Percentiles rank a stretch among this genome's conserved stretches.
Evolutionary conservation across 371 early-diverging fungal genomes (phyloP).

Genomic region (Lichtheimia ramosa): DNA sequence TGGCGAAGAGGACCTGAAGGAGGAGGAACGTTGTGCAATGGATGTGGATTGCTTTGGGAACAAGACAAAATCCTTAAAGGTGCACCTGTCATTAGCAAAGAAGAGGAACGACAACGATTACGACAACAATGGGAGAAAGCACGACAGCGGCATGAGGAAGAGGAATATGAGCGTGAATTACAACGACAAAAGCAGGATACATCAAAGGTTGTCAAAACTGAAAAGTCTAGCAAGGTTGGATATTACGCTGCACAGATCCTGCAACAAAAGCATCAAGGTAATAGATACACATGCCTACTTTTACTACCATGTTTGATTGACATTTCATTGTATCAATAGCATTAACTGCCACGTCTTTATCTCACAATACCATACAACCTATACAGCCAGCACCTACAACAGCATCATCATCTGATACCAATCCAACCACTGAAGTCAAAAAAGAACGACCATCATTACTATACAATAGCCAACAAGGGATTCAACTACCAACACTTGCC

Average conservation of each 20-base stretch:
- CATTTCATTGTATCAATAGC: too few relatives aligned
- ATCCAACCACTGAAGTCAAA: constrained; percentile 1
- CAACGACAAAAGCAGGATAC: constrained; percentile 11
- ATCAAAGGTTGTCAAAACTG: not conserved
- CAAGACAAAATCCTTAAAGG: constrained; percentile 52
- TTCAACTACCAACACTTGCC: constrained; percentile 60
- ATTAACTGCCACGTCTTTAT: constrained; percentile 5
- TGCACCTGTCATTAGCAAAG: constrained; percentile 30
- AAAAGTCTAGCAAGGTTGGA: not conserved
- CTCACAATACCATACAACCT: constrained; percentile 15
- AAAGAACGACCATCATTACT: constrained; percentile 14
- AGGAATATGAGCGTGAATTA: constrained; percentile 9
- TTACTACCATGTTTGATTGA: not conserved
- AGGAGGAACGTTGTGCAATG: constrained; percentile 46
- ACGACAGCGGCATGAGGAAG: constrained; percentile 10
- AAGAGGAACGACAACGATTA: constrained; percentile 24
- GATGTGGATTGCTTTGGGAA: constrained; percentile 56
- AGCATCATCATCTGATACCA: not conserved
- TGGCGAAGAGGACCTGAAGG: constrained; percentile 48
- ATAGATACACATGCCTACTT: not conserved
- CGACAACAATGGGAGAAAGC: constrained; percentile 28
- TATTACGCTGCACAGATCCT: constrained; percentile 6
- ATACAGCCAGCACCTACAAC: constrained; percentile 15
- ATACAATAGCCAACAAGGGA: constrained; percentile 29
- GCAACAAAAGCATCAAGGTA: not conserved